Conservation (phyloP, 805 yeast genomes). For the Starmerella asiatica region DNA sequence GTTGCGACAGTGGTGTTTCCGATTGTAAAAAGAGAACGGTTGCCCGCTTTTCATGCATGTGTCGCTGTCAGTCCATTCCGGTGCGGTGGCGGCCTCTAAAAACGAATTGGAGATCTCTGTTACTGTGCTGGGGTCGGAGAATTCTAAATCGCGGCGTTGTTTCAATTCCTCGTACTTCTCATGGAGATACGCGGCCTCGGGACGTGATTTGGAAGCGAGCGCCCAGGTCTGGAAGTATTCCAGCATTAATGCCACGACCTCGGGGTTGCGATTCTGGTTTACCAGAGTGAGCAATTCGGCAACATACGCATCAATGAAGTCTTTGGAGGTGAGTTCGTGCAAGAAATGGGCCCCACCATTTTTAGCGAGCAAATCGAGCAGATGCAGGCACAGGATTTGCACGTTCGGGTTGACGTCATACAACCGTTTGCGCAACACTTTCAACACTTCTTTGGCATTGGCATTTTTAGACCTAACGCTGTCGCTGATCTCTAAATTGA, state of each 20-base stretch:
- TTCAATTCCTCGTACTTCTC: slow-evolving; percentile 47
- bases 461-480: slow-evolving; percentile 68
- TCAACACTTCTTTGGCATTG: slow-evolving; percentile 69
- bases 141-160: slow-evolving; percentile 40
- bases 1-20: slow-evolving; percentile 93
- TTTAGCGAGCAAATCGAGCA: slow-evolving; percentile 77
- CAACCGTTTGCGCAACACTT: slow-evolving; percentile 64
- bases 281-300: slow-evolving; percentile 42
- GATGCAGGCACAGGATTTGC: slow-evolving; percentile 57
- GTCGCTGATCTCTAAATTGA: slow-evolving; percentile 78
- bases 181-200: slow-evolving; percentile 51
- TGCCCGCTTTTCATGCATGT: slow-evolving; percentile 89
- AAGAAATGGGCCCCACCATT: slow-evolving; percentile 85
- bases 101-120: slow-evolving; percentile 35
- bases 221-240: slow-evolving; percentile 68
- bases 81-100: slow-evolving; percentile 83
- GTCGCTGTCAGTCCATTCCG: slow-evolving; percentile 94
- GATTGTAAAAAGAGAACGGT: slow-evolving; percentile 62
- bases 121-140: slow-evolving; percentile 36
- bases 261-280: slow-evolving; percentile 31
- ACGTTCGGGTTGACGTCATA: slow-evolving; percentile 66
- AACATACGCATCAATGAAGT: slow-evolving; percentile 69
- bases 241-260: slow-evolving; percentile 48
- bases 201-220: slow-evolving; percentile 51
- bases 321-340: slow-evolving; percentile 64